phyloP scores from a whole-genome alignment of 495 filamentous ascomycete genomes.

The Coniosporium apollinis region DNA sequence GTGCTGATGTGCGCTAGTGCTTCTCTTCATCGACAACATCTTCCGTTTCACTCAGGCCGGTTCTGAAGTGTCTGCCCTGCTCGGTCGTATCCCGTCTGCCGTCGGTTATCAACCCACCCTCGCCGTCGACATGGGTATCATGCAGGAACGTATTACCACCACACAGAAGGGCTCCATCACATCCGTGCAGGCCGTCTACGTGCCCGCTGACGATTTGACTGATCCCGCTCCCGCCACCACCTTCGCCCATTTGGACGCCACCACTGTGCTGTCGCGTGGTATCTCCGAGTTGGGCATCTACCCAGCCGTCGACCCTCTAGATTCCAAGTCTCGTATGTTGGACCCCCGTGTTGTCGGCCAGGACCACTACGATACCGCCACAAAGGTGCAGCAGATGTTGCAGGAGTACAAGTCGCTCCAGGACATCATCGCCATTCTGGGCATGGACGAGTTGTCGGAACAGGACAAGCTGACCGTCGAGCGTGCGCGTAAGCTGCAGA shows the following conservation, averaged over 20 bases:
- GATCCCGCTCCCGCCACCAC: constrained; percentile 98
- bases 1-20: constrained; percentile 37
- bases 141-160: constrained; percentile 99
- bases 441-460: constrained; percentile 99
- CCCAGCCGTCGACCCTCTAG: constrained; percentile 96
- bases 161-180: constrained; percentile 99
- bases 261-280: constrained; percentile 99
- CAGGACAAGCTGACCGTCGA: constrained; percentile 99
- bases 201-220: constrained; percentile 99
- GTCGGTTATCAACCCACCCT: constrained; percentile 99
- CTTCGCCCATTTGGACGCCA: constrained; percentile 99
- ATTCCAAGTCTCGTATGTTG: constrained; percentile 99
- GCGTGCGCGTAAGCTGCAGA: constrained; percentile 98
- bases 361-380: constrained; percentile 92
- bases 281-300: constrained; percentile 99
- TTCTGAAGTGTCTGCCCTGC: constrained; percentile 98
- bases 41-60: constrained; percentile 99
- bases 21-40: constrained; percentile 99
- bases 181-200: constrained; percentile 99
- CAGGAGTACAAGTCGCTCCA: constrained; percentile 99
- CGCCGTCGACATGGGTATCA: constrained; percentile 98
- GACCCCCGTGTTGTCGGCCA: constrained; percentile 96
- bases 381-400: constrained; percentile 92
- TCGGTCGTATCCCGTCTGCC: constrained; percentile 99
- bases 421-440: constrained; percentile 99